These are phyloP conservation scores for Euphorbia schlechtendalii DNA, from an alignment of 441 rosid species.

Conservation along the genomic window DNA sequence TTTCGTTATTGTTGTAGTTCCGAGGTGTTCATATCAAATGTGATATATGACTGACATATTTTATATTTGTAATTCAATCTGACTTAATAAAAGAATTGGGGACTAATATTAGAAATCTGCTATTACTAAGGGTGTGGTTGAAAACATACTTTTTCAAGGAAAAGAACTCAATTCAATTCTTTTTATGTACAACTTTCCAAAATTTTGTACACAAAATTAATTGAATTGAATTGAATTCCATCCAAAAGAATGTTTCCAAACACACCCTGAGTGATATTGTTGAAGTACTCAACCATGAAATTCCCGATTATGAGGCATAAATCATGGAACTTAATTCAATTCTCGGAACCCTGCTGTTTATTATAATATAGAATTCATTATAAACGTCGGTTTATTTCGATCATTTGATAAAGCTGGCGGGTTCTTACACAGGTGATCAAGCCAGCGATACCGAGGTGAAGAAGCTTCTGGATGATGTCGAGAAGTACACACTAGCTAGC, in stretches of 20 bases:
- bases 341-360: neutral
- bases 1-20: neutral
- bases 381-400: neutral
- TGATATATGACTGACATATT: no score
- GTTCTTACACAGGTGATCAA: conserved; percentile 38
- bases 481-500: conserved; percentile 71
- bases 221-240: no score
- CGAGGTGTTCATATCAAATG: neutral
- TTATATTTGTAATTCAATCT: no score
- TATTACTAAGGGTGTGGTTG: no score
- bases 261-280: no score
- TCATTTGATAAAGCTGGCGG: neutral
- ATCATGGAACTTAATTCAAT: neutral
- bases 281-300: neutral
- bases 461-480: conserved; percentile 47
- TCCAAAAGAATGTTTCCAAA: no score
- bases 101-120: no score
- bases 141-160: no score
- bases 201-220: no score
- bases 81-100: no score
- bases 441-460: conserved; percentile 42
- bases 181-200: no score
- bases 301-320: neutral
- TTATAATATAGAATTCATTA: neutral
- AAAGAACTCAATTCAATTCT: no score